Base-by-base conservation (phyloP, 495 filamentous ascomycete genomes). In the Apiosordaria backusii region DNA sequence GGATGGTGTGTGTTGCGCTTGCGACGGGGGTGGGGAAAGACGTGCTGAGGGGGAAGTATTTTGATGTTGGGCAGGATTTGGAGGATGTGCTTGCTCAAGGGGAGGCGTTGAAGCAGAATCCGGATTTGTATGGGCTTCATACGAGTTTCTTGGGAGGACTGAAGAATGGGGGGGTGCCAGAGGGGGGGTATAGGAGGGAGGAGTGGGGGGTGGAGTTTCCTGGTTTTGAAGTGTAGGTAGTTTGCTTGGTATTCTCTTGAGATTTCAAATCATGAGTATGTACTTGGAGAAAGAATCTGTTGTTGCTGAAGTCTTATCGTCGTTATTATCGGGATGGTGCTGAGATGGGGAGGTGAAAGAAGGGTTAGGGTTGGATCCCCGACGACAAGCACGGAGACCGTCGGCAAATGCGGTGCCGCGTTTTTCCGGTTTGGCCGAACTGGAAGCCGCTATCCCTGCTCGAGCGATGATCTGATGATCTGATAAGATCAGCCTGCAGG, bases 1-100 rank as follows among this genome's bases (percentile, higher is more conserved):
- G 74, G 21, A 77, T 77, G 75, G 62, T 72, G 18, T 76, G 72
- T 59, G 74, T 76, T 1, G 74, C 74, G 53, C 64, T 76, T 45
- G 75, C 74, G 4, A 67, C 66, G 9, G 75, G 74, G 1, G 4
- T 77, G 3, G 74, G 57, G 50, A 77, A 72, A 66, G 63, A 68
- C 6, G 70, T 45, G 5, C 62, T 77, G 24, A 52, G 70, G 57
- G 74, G 75, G 2, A 66, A 63, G 59, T 77, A 77, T 57, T 62
- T 74, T 40, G 75, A 77, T 52, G 75, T 76, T 4, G 68, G 69
- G 1, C 75, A 77, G 66, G 74, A 77, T 26, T 40, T 77, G 35
- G 75, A 76, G 50, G 75, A 77, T 54, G 71, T 77, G 24, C 52
- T 77, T 0, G 66, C 64, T 25, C 75, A 77, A 66, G 61, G 22